phyloP scores from a whole-genome alignment of 1,139 yeast species.

The Wickerhamiella pararugosa region DNA sequence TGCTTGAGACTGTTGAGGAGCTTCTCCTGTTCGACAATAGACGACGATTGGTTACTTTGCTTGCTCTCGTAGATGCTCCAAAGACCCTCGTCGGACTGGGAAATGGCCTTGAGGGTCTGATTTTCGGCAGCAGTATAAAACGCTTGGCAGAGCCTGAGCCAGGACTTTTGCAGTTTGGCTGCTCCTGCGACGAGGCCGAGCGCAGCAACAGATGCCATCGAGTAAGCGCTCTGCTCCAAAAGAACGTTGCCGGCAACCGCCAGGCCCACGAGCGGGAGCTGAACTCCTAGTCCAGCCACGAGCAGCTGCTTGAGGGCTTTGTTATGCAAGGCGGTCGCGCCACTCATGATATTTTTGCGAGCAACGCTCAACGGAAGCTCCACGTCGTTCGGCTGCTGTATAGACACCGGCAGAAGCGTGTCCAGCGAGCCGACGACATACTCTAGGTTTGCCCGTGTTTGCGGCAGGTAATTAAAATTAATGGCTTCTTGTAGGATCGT shows the following conservation, averaged over 20 bases:
- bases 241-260: slow-evolving; percentile 23
- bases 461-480: slow-evolving; percentile 20
- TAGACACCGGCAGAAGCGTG: background rate
- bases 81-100: slow-evolving; percentile 17
- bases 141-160: slow-evolving; percentile 20
- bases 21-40: slow-evolving; percentile 14
- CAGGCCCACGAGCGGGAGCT: slow-evolving; percentile 23
- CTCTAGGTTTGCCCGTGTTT: slow-evolving; percentile 19
- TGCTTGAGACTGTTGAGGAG: slow-evolving; percentile 14
- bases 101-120: slow-evolving; percentile 17
- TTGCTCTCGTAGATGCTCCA: slow-evolving; percentile 24
- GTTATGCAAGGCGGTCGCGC: slow-evolving; percentile 18
- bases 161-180: slow-evolving; percentile 22
- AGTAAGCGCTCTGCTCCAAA: slow-evolving; percentile 21
- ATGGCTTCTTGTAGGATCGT: slow-evolving; percentile 15
- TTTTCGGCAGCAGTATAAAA: slow-evolving; percentile 13
- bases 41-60: slow-evolving; percentile 18
- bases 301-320: slow-evolving; percentile 20
- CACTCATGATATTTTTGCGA: background rate
- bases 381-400: background rate
- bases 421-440: slow-evolving; percentile 25
- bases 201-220: slow-evolving; percentile 26
- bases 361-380: slow-evolving; percentile 1
- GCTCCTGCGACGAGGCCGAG: slow-evolving; percentile 27
- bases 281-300: slow-evolving; percentile 21